Base-by-base conservation (phyloP, 1,139 yeast genomes). In the Kazachstania sp. region DNA sequence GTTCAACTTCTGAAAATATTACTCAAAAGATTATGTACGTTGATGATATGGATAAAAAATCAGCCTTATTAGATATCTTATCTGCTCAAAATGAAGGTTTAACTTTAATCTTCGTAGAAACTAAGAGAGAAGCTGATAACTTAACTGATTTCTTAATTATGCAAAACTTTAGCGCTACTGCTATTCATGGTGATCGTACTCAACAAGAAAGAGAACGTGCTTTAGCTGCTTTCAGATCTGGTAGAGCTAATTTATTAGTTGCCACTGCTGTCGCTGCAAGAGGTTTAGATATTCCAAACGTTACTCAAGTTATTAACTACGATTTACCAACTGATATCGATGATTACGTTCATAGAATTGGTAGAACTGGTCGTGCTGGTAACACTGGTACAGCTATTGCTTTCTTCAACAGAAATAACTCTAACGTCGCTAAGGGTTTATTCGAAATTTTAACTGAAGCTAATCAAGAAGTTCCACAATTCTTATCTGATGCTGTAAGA, bases 331-430 rank as follows among this genome's bases (percentile, higher is more conserved):
- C 86, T 66, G 97, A 92, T 71, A 86, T 90, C 65, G 98, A 92
- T 71, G 98, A 92, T 72, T 92, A 92, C 68, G 98, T 92, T 55
- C 98, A 92, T 75, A 86, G 98, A 77, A 92, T 92, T 67, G 98
- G 98, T 78, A 94, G 98, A 83, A 92, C 98, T 64, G 98, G 98
- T 72, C 95, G 98, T 82, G 98, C 98, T 64, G 98, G 98, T 78
- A 92, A 92, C 75, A 82, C 85, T 56, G 98, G 98, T 84, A 77
- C 86, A 63, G 97, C 98, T 58, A 90, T 97, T 59, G 95, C 98
- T 48, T 92, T 92, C 77, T 87, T 92, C 74, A 92, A 92, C 83
- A 85, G 97, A 74, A 86, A 85, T 68, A 94, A 88, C 80, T 81
- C 78, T 67, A 88, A 88, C 66, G 77, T 92, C 64, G 94, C 81